Percentiles rank a stretch among this genome's conserved stretches.
Evolutionary conservation across 164 flowering plant genomes (phyloP).

Genomic region (Kingdonia uniflora): DNA sequence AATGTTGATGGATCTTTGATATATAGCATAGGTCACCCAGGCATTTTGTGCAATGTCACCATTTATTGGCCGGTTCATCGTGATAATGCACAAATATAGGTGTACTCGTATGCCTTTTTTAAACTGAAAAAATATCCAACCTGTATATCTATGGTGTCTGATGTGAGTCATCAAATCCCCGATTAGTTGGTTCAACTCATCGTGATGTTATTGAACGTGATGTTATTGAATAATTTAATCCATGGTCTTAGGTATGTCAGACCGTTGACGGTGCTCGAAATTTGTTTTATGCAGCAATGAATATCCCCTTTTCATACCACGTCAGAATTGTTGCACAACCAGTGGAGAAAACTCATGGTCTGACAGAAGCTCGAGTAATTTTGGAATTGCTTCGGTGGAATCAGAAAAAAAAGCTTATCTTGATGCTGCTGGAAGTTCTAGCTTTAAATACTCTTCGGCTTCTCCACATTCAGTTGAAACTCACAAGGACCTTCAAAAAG

Average conservation of each 20-base stretch:
- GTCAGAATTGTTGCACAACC: conserved; percentile 66
- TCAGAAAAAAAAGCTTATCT: conserved; percentile 59
- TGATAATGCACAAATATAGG: too few species aligned
- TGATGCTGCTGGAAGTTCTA: conserved; percentile 53
- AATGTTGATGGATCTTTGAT: too few species aligned
- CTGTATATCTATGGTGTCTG: too few species aligned
- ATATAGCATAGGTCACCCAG: too few species aligned
- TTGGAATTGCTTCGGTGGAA: conserved; percentile 85
- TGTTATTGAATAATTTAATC: too few species aligned
- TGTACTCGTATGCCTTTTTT: too few species aligned
- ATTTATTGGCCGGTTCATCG: too few species aligned
- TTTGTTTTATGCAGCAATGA: conserved; percentile 63
- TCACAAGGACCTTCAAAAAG: conserved; percentile 92
- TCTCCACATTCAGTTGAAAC: conserved; percentile 79
- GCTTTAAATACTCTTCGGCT: conserved; percentile 71
- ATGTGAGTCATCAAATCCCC: too few species aligned
- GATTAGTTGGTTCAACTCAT: too few species aligned
- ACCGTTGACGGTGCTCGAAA: conserved; percentile 4
- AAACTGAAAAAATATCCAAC: too few species aligned
- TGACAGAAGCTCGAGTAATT: conserved; percentile 82
- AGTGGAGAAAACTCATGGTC: conserved; percentile 85
- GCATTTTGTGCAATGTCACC: too few species aligned
- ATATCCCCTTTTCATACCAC: conserved; percentile 91
- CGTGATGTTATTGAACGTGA: too few species aligned
- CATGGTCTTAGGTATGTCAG: not conserved